phyloP scores from a whole-genome alignment of 805 yeast species.

The Lipomyces starkeyi region DNA sequence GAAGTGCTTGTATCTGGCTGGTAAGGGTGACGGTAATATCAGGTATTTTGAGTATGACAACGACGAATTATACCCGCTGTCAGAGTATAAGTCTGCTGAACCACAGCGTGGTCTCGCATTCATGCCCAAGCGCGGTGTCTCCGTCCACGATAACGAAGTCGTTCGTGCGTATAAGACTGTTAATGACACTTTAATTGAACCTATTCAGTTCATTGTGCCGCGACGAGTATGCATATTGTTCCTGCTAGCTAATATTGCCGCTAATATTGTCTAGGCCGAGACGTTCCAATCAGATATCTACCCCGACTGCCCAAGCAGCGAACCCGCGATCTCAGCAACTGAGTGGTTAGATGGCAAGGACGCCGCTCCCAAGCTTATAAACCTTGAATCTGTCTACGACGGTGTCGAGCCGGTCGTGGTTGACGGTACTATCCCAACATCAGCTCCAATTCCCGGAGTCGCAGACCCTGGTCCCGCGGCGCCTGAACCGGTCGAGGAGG shows the following conservation, averaged over 20 bases:
- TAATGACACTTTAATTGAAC: slow-evolving; percentile 83
- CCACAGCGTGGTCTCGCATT: slow-evolving; percentile 97
- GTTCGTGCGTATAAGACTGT: slow-evolving; percentile 84
- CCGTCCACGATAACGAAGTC: slow-evolving; percentile 82
- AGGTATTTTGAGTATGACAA: slow-evolving; percentile 85
- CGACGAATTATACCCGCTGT: slow-evolving; percentile 79
- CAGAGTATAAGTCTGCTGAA: slow-evolving; percentile 87
- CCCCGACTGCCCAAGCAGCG: slow-evolving; percentile 84
- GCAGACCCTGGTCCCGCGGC: slow-evolving; percentile 25
- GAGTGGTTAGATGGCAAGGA: slow-evolving; percentile 83
- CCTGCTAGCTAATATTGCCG: not conserved
- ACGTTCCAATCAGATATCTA: slow-evolving; percentile 90
- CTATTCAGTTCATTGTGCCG: slow-evolving; percentile 91
- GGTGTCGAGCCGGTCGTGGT: slow-evolving; percentile 31
- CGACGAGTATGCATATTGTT: slow-evolving; percentile 56
- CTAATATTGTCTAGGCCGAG: slow-evolving; percentile 57
- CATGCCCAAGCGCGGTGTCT: slow-evolving; percentile 82
- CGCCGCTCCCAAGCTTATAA: slow-evolving; percentile 77
- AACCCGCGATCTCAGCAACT: slow-evolving; percentile 76
- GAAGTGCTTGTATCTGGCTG: slow-evolving; percentile 83
- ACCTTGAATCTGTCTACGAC: slow-evolving; percentile 69
- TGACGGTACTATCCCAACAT: slow-evolving; percentile 24
- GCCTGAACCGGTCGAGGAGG: slow-evolving; percentile 29
- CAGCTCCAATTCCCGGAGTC: slow-evolving; percentile 25
- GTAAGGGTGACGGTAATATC: slow-evolving; percentile 92